Base-by-base conservation (phyloP, 2,329 filamentous ascomycete genomes). In the Lasiodiplodia hormozganensis region DNA sequence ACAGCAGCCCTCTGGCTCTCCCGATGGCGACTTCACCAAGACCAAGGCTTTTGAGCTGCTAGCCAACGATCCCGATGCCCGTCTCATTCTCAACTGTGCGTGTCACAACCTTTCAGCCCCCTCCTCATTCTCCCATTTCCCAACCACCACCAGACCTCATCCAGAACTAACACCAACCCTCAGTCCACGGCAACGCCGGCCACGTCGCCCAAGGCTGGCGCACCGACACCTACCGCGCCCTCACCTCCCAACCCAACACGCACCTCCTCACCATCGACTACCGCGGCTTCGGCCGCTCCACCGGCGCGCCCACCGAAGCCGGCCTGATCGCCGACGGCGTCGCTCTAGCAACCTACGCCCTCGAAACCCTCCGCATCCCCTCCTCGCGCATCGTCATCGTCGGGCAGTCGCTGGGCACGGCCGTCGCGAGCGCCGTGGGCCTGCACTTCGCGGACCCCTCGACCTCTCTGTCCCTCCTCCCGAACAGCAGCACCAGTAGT, bases 121-220 rank as follows among this genome's bases (percentile, higher is more conserved):
- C 18, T 28, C 43, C 56, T 52, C 60, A 36, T 8, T 5, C 62
- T 5, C 11, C 18, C 23, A 47, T 31, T 31, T 16, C 16, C 31
- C 40, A 28, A 28, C 16, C 36, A 34, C 51, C 23, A 40, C 25
- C 57, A 14, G 25, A n/a, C 23, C 16, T 6, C 64, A 34, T 28
- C 68, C 28, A 68, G 70, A 68, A 43, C 51, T 60, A 65, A 70
- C 51, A n/a, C 70, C 70, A 68, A 72, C 21, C 6, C 43, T 66
- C 77, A 69, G 74, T 77, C 69, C 75, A 92, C n/a, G 54, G 54
- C 84, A 98, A 97, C 78, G 94, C 93, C 40, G 95, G 93, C 5
- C 92, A 96, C 74, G 80, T 98, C 36, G 93, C 91, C 21, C 92
- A 96, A 77, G 89, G 88, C 69, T 87, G 90, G 76, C 89, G 95